A percentile compares a stretch with the other conserved stretches of the same genome.
phyloP scores from a whole-genome alignment of 2,329 filamentous ascomycete genomes.

The Trichoderma afroharzianum region DNA sequence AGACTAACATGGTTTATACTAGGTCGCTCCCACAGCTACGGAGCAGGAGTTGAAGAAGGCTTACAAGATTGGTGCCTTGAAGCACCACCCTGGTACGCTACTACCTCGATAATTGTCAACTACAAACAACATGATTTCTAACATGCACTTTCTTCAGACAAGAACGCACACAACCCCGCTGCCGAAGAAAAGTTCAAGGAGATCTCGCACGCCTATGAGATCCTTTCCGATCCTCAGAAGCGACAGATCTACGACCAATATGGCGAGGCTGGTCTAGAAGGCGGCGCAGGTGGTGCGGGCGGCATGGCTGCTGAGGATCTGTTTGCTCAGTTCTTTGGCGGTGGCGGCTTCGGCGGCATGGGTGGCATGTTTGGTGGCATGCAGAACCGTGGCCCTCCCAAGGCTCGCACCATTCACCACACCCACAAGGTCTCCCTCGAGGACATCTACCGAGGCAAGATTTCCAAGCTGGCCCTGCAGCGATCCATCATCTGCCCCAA shows the following conservation, averaged over 20 bases:
- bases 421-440: conserved; percentile 97
- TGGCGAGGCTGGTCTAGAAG: conserved; percentile 94
- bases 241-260: conserved; percentile 92
- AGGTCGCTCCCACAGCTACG: conserved; percentile 76
- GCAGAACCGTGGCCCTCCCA: conserved; percentile 72
- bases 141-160: conserved; percentile 57
- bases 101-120: not conserved
- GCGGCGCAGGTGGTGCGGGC: conserved; percentile 65
- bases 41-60: conserved; percentile 88
- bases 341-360: conserved; percentile 59
- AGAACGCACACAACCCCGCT: conserved; percentile 90
- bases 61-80: conserved; percentile 79
- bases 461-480: conserved; percentile 94
- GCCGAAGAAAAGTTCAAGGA: conserved; percentile 99
- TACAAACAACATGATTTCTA: not conserved
- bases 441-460: conserved; percentile 96
- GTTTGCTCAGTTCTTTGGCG: conserved; percentile 95
- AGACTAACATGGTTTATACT: conserved; percentile 22
- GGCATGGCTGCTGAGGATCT: conserved; percentile 96
- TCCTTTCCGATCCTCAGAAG: conserved; percentile 89
- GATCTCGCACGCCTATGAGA: conserved; percentile 90
- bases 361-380: conserved; percentile 77
- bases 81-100: conserved; percentile 76
- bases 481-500: conserved; percentile 96
- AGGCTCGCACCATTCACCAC: conserved; percentile 96